These are phyloP conservation scores for Calonectria montana DNA, from an alignment of 2,329 filamentous ascomycete species.

Conservation along the genomic window DNA sequence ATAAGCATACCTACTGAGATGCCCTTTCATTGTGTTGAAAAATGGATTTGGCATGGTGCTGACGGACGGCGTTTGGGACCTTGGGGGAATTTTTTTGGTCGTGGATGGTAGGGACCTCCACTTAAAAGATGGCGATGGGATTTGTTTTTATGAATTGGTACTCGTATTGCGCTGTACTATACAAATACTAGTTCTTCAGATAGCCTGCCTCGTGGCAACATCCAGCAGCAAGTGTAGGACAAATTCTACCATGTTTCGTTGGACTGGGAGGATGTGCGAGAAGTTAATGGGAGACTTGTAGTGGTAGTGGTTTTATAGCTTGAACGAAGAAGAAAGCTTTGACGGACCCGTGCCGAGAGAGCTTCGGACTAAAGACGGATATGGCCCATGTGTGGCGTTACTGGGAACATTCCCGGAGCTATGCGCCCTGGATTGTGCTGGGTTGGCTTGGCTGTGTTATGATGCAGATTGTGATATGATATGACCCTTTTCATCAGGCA, in stretches of 20 bases:
- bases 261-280: slow-evolving; percentile 1
- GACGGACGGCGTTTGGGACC: slow-evolving; percentile 44
- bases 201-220: slow-evolving; percentile 38
- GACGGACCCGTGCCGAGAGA: not conserved
- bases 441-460: not conserved
- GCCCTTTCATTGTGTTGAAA: slow-evolving; percentile 36
- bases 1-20: slow-evolving; percentile 42
- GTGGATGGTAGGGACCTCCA: slow-evolving; percentile 47
- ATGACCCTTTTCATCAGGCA: not conserved
- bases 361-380: not conserved
- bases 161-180: slow-evolving; percentile 42
- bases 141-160: slow-evolving; percentile 41
- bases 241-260: slow-evolving; percentile 12
- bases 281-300: not conserved
- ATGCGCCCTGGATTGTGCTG: not conserved
- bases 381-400: not conserved
- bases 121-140: slow-evolving; percentile 46
- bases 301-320: not conserved
- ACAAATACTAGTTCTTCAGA: slow-evolving; percentile 40
- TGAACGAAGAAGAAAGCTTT: not conserved
- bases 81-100: slow-evolving; percentile 32
- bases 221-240: slow-evolving; percentile 16
- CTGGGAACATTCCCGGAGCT: not conserved
- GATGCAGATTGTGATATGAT: not conserved
- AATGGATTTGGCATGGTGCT: slow-evolving; percentile 43